Base-by-base conservation (phyloP, 2,329 filamentous ascomycete genomes). In the Claviceps sp. region DNA sequence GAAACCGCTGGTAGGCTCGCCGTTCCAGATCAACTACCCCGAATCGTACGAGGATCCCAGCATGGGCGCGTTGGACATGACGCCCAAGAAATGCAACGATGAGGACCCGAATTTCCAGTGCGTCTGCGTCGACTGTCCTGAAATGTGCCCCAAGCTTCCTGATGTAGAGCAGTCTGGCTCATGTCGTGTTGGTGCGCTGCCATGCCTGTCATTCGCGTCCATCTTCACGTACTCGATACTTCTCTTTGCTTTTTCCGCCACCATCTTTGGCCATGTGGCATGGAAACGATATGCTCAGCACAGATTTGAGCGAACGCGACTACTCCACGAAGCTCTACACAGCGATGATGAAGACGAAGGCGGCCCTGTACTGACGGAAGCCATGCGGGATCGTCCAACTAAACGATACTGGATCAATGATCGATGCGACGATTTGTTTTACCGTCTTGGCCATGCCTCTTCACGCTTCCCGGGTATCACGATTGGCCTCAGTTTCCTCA, bases 11-110 rank as follows among this genome's bases (percentile, higher is more conserved):
- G 77, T 91, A 22, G 94, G 94, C 4, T 97, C 91, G 52, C 93
- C 93, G 0, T 98, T 98, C 68, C 93, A 98, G 71, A 96, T 98
- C 71, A 94, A 98, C 72, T 98, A 93, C 60, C 91, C 80, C 9
- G 71, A 67, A 9, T 66, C 77, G 7, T 80, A 82, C 56, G 66
- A 74, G 11, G 80, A 87, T 47, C 75, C 80, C 0, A 74, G 71
- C n/a, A 94, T 97, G 85, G 64, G 75, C 9, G 73, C 88, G 0
- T 72, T 83, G 57, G 71, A 85, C 37, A 85, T 89, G 69, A 79
- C 72, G 50, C 79, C 89, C 0, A 91, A 93, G 67, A 82, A 84
- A 51, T 98, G 93, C 74, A 95, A 96, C 65, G 89, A 91, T 58
- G 80, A 86, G 39, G 88, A 97, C 59, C 82, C 88, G 52, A 77